Evolutionary conservation across 2,329 filamentous ascomycete species (phyloP), one percentile per base, ranked within the genome.

Genomic region (Coccinonectria pachysandricola): DNA sequence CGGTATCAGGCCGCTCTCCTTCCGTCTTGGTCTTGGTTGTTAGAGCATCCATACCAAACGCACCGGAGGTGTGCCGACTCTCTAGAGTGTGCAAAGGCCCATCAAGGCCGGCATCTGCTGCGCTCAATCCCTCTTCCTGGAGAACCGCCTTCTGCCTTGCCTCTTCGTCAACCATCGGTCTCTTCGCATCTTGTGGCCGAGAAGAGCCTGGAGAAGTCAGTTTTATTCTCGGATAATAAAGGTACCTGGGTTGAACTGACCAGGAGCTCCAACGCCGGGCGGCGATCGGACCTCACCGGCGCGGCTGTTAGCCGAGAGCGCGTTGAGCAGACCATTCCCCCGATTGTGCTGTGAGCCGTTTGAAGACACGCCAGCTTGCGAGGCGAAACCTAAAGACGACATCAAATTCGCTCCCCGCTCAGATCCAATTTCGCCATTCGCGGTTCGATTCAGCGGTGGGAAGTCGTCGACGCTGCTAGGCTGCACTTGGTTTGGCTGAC

Each of bases 261-360:
- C 56, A 35, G 54, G 48, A 16, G 46, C 42, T 26, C 53, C 49
- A 12, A 55, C 51, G 17, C 57, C 60, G 25, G 62, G 57, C 3
- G 68, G 63, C 18, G 68, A 64, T 30, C 65, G 63, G 24, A 42
- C 45, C 23, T 75, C 65, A 22, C 56, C 53, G 18, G 62, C 50
- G 28, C 71, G 60, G 31, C 55, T 65, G 35, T 67, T 76, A 5
- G 70, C 71, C 21, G 72, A 74, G n/a, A 79, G 52, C 4, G 72
- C 74, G 43, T 74, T 78, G 23, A 79, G 52, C 19, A 79, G 56
- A 7, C 73, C 73, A 43, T 79, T 79, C 8, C 66, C 71, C 29
- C 70, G 58, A 30, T 55, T 62, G 20, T 53, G 51, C 30, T 60
- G 59, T 27, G 58, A 45, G 12, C 41, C 37, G 19, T 39, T 44